A percentile compares a stretch with the other conserved stretches of the same genome.
Conservation (phyloP, 75 land plant genomes). For the Cupressus sempervirens region DNA sequence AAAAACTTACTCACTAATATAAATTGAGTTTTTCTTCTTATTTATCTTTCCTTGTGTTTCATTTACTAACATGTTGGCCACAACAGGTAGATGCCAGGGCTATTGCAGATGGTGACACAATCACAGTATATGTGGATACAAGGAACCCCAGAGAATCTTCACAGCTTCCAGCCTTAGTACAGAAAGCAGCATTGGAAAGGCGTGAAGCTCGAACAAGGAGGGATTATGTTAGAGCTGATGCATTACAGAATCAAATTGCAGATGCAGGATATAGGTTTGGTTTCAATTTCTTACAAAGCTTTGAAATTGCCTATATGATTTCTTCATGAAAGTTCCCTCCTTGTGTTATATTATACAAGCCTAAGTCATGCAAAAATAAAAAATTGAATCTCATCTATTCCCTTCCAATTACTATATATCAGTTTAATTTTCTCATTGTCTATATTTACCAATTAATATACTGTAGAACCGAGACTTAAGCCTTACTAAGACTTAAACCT, state of each 20-base stretch:
- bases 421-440: background rate
- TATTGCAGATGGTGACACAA: conserved; percentile 83
- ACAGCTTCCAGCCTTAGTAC: conserved; percentile 51
- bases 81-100: conserved; percentile 65
- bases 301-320: background rate
- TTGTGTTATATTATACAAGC: background rate
- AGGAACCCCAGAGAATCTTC: conserved; percentile 55
- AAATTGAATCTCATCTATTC: background rate
- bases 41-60: background rate
- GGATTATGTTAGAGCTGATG: conserved; percentile 60
- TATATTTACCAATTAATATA: background rate
- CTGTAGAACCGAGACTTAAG: background rate
- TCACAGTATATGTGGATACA: conserved; percentile 75
- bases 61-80: background rate
- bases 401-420: background rate
- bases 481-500: background rate
- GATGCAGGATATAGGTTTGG: conserved; percentile 74
- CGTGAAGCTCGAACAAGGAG: conserved; percentile 48
- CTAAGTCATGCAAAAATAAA: no score
- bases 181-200: conserved; percentile 43
- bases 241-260: conserved; percentile 53
- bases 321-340: background rate
- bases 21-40: background rate
- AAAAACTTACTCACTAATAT: no score
- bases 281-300: background rate